Evolutionary conservation across 257 asterid genomes (phyloP).

Genomic region (Gentiana straminea): DNA sequence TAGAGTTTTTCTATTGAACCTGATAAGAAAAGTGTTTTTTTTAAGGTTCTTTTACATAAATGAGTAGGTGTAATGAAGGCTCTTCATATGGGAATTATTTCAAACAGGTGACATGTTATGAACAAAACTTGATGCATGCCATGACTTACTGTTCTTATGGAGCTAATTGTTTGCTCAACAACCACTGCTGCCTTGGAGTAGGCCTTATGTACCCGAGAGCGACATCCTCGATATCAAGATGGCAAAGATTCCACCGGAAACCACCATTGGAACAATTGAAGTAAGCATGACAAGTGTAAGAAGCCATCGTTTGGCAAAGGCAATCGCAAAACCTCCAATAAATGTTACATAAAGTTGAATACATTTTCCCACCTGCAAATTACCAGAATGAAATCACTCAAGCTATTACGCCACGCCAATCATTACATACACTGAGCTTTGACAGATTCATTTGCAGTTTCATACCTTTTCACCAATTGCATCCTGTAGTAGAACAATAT

Average conservation of each 20-base stretch:
- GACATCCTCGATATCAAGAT: conserved; percentile 21
- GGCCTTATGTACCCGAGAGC: conserved; percentile 35
- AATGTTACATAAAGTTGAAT: conserved; percentile 40
- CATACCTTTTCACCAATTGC: conserved; percentile 57
- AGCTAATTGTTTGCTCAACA: conserved; percentile 49
- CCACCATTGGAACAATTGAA: conserved; percentile 39
- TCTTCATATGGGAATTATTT: not conserved
- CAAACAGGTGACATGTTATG: not conserved
- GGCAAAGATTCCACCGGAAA: not conserved
- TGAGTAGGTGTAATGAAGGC: too few species aligned
- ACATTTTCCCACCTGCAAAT: conserved; percentile 45
- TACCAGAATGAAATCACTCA: not conserved
- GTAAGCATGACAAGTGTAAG: conserved; percentile 50
- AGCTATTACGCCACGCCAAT: not conserved
- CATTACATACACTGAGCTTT: too few species aligned
- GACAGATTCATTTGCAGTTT: not conserved
- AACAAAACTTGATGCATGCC: not conserved
- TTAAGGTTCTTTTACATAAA: too few species aligned
- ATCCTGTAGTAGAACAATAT: conserved; percentile 42
- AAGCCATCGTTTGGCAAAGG: conserved; percentile 53
- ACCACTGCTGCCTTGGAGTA: conserved; percentile 54
- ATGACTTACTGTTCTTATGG: conserved; percentile 43
- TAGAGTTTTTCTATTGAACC: too few species aligned
- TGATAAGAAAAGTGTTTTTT: too few species aligned
- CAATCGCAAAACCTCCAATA: conserved; percentile 51